Evolutionary conservation across 768 basidiomycete genomes (phyloP).

Genomic region (Kwoniella europaea): DNA sequence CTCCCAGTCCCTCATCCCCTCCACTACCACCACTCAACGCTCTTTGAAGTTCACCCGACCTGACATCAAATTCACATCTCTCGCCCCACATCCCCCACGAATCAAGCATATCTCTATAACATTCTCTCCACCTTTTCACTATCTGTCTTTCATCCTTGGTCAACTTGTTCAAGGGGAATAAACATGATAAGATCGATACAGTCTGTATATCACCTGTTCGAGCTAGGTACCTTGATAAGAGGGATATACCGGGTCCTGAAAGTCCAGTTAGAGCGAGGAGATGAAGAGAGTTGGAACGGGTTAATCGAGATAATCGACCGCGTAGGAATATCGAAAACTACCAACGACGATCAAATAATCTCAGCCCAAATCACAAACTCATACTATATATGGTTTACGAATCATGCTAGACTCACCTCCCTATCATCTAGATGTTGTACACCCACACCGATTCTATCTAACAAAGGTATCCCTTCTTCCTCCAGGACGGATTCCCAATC

Average conservation of each 20-base stretch:
- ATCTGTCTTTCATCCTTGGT: constrained; percentile 19
- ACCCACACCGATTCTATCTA: constrained; percentile 52
- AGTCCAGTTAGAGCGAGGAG: constrained; percentile 49
- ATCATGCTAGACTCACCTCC: constrained; percentile 34
- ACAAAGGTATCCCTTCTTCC: constrained; percentile 48
- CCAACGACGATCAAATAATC: not conserved
- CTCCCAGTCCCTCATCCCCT: constrained; percentile 8
- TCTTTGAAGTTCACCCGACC: constrained; percentile 24
- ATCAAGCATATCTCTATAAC: constrained; percentile 53
- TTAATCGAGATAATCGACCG: constrained; percentile 34
- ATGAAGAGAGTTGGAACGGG: constrained; percentile 35
- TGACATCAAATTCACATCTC: constrained; percentile 49
- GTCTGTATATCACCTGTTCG: constrained; percentile 53
- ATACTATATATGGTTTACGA: too few species aligned
- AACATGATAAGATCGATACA: constrained; percentile 43
- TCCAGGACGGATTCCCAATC: constrained; percentile 53
- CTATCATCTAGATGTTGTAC: constrained; percentile 49
- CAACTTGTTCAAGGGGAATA: constrained; percentile 30
- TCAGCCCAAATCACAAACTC: not conserved
- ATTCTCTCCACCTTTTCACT: constrained; percentile 50
- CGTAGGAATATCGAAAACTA: constrained; percentile 39
- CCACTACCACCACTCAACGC: constrained; percentile 33
- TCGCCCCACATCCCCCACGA: constrained; percentile 48
- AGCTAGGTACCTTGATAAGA: constrained; percentile 45
- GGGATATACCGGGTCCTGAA: constrained; percentile 33